A percentile compares a stretch with the other conserved stretches of the same genome.
Evolutionary conservation across 768 basidiomycete species (phyloP).

Genomic region (Collybia nuda): DNA sequence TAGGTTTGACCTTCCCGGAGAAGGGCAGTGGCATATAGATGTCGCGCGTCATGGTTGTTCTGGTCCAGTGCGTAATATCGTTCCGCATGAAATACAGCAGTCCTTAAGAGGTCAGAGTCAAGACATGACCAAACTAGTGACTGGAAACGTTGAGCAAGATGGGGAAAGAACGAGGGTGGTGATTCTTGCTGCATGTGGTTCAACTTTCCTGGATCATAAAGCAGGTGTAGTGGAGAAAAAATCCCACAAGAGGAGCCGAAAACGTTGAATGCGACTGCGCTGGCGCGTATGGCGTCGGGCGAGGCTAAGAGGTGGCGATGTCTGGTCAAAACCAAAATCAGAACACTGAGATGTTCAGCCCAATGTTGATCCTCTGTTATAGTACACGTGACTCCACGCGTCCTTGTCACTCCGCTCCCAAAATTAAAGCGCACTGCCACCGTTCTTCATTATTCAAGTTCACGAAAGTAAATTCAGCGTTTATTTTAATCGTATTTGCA

Average conservation of each 20-base stretch:
- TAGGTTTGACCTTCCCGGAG: slow-evolving; percentile 69
- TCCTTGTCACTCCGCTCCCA: background rate
- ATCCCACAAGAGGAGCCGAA: background rate
- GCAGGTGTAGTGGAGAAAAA: slow-evolving; percentile 6
- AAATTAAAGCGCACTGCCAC: background rate
- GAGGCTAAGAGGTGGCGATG: slow-evolving; percentile 1
- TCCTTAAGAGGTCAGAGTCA: slow-evolving; percentile 73
- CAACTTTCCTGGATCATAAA: slow-evolving; percentile 30
- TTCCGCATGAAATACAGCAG: slow-evolving; percentile 90
- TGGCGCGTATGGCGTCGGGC: slow-evolving; percentile 8
- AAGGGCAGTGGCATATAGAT: slow-evolving; percentile 80
- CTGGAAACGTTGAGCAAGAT: slow-evolving; percentile 68
- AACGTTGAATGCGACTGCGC: slow-evolving; percentile 7
- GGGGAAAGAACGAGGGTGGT: slow-evolving; percentile 46
- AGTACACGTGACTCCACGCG: slow-evolving; percentile 22
- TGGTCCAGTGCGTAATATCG: slow-evolving; percentile 73
- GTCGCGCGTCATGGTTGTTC: slow-evolving; percentile 76
- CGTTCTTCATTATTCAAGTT: background rate
- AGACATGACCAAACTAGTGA: slow-evolving; percentile 82
- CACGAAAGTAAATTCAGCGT: background rate
- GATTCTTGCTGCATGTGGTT: slow-evolving; percentile 58
- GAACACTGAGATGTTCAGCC: slow-evolving; percentile 7
- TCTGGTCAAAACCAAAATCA: slow-evolving; percentile 14
- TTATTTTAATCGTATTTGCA: no score
- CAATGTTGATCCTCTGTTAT: slow-evolving; percentile 18